These are phyloP conservation scores for Saitozyma sp. DNA, from an alignment of 768 basidiomycete genomes.

Conservation along the genomic window DNA sequence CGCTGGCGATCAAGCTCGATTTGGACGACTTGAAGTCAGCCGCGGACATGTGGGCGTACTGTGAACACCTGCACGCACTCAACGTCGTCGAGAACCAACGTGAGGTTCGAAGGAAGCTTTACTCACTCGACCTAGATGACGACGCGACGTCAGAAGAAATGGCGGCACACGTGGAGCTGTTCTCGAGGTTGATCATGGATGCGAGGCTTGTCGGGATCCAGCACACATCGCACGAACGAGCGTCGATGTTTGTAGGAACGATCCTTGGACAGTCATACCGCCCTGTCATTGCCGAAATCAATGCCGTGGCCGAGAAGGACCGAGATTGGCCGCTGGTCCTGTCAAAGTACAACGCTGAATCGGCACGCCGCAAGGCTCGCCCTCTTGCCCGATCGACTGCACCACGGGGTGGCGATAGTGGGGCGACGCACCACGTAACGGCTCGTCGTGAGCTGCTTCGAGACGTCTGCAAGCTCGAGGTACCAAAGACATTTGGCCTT, in stretches of 20 bases:
- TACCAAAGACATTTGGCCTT: conserved; percentile 8
- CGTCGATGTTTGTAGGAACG: not conserved
- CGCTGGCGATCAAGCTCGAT: too few species aligned
- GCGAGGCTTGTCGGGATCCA: conserved; percentile 3
- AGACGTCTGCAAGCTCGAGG: conserved; percentile 1
- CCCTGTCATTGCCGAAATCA: not conserved
- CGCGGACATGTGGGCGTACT: too few species aligned
- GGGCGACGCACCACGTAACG: conserved; percentile 16
- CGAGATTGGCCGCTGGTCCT: not conserved
- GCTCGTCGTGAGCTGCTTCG: conserved; percentile 2
- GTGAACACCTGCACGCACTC: too few species aligned
- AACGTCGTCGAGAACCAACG: too few species aligned
- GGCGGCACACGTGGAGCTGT: conserved; percentile 8
- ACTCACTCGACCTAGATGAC: too few species aligned
- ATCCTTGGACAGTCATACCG: conserved; percentile 3
- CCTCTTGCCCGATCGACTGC: not conserved
- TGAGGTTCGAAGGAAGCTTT: too few species aligned
- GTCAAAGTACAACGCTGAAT: conserved; percentile 4
- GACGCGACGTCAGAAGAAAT: not conserved
- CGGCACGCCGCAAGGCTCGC: not conserved
- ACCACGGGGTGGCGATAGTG: conserved; percentile 5
- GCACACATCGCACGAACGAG: not conserved
- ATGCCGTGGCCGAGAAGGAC: not conserved
- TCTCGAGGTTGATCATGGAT: conserved; percentile 4
- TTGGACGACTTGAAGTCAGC: too few species aligned